phyloP scores from a whole-genome alignment of 441 rosid species.

The Euphorbia corollata region DNA sequence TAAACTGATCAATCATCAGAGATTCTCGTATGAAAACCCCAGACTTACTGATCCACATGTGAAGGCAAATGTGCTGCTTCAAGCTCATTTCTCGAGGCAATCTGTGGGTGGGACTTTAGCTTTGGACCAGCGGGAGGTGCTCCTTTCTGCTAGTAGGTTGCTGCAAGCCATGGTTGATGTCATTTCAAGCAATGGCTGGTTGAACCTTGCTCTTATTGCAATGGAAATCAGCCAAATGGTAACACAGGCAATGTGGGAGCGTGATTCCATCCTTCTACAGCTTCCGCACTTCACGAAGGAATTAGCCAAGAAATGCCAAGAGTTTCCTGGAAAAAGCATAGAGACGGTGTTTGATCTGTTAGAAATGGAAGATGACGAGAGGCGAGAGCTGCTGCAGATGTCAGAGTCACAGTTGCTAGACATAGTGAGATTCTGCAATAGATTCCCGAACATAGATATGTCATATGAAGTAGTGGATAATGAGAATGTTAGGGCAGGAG shows the following conservation, averaged over 20 bases:
- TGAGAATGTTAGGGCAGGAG: conserved; percentile 50
- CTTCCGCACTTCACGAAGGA: conserved; percentile 86
- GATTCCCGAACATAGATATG: conserved; percentile 78
- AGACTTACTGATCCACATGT: conserved; percentile 72
- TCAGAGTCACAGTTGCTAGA: conserved; percentile 57
- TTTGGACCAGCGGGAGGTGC: conserved; percentile 76
- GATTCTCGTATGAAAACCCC: conserved; percentile 79
- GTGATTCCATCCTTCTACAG: conserved; percentile 91
- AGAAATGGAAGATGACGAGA: conserved; percentile 90
- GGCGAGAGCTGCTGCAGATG: conserved; percentile 72
- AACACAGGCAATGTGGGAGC: conserved; percentile 97
- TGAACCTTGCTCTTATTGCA: conserved; percentile 81
- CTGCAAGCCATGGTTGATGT: conserved; percentile 93
- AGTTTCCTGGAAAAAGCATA: conserved; percentile 68
- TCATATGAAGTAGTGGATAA: conserved; percentile 56
- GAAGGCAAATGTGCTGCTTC: conserved; percentile 84
- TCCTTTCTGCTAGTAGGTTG: conserved; percentile 60
- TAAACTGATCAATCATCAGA: conserved; percentile 77
- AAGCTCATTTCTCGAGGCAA: conserved; percentile 89
- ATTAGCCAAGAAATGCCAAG: conserved; percentile 73
- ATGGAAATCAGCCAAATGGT: conserved; percentile 99
- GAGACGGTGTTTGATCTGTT: conserved; percentile 81
- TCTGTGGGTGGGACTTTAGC: conserved; percentile 60
- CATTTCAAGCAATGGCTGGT: conserved; percentile 84
- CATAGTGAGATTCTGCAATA: conserved; percentile 78